Conservation (phyloP, 345 rosid species). For the Gossypium anomalum region DNA sequence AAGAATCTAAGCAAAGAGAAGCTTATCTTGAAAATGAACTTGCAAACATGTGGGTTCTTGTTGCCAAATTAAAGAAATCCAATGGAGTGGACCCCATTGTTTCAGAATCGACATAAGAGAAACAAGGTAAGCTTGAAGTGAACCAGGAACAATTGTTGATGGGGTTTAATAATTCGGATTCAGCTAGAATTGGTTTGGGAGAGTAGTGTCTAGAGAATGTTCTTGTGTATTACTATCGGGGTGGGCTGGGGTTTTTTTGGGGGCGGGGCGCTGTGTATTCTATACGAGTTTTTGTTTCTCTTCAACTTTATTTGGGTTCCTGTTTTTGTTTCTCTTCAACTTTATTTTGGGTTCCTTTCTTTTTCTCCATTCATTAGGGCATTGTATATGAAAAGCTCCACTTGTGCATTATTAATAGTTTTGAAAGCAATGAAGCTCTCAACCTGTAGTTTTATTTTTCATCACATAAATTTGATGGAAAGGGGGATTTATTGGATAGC, state of each 20-base stretch:
- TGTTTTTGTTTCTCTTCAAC: not conserved
- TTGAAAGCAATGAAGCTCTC: not conserved
- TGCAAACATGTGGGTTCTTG: constrained; percentile 99
- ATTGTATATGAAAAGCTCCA: constrained; percentile 15
- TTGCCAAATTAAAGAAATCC: constrained; percentile 78
- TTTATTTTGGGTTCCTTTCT: not conserved
- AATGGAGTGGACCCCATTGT: constrained; percentile 45
- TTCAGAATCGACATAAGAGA: constrained; percentile 38
- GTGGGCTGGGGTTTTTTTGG: constrained; percentile 16
- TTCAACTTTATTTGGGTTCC: not conserved
- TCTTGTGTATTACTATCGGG: constrained; percentile 25
- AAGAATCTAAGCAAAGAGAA: constrained; percentile 96
- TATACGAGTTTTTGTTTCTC: not conserved
- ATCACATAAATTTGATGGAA: no score
- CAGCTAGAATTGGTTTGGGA: not conserved
- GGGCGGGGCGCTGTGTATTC: constrained; percentile 30
- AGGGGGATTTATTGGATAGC: not conserved
- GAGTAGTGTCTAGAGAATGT: constrained; percentile 20
- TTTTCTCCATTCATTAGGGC: constrained; percentile 10
- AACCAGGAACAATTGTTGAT: constrained; percentile 18
- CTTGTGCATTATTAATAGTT: constrained; percentile 10
- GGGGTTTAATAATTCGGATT: constrained; percentile 5
- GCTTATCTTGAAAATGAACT: constrained; percentile 95
- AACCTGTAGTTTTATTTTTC: not conserved
- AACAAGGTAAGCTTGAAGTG: not conserved